Evolutionary conservation across 148 eudicot species (phyloP).

Genomic region (Camellia sinensis): DNA sequence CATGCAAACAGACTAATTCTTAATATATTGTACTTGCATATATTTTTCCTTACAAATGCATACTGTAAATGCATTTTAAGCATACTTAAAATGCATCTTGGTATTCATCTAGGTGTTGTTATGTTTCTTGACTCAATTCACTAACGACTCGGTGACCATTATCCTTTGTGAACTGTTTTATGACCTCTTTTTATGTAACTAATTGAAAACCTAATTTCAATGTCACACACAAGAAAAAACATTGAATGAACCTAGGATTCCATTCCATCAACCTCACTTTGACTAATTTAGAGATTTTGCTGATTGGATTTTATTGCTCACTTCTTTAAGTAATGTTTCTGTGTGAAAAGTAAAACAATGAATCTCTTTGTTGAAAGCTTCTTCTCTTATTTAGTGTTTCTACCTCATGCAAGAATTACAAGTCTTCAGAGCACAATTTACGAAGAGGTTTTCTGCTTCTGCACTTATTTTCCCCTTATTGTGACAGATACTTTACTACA

Average conservation of each 20-base stretch:
- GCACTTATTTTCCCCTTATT: slow-evolving; percentile 7
- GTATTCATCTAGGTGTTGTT: neutral
- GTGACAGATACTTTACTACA: slow-evolving; percentile 82
- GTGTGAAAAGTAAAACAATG: neutral
- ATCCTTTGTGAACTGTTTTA: neutral
- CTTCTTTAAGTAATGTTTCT: slow-evolving; percentile 1
- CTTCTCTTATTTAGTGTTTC: neutral
- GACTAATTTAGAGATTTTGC: neutral
- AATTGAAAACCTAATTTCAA: neutral
- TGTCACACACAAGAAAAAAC: neutral
- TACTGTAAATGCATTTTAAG: neutral
- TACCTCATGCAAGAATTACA: neutral
- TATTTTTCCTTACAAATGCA: neutral
- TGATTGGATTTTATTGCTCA: neutral
- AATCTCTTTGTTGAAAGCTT: neutral
- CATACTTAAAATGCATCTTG: neutral
- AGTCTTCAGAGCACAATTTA: neutral
- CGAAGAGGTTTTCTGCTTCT: neutral
- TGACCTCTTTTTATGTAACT: neutral
- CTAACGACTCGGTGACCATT: neutral
- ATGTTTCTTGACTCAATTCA: neutral
- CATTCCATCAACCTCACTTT: neutral
- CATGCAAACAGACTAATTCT: neutral
- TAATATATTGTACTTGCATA: neutral
- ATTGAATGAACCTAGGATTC: neutral